Conservation (phyloP, 176 grass and related monocot genomes). For the Typha latifolia region DNA sequence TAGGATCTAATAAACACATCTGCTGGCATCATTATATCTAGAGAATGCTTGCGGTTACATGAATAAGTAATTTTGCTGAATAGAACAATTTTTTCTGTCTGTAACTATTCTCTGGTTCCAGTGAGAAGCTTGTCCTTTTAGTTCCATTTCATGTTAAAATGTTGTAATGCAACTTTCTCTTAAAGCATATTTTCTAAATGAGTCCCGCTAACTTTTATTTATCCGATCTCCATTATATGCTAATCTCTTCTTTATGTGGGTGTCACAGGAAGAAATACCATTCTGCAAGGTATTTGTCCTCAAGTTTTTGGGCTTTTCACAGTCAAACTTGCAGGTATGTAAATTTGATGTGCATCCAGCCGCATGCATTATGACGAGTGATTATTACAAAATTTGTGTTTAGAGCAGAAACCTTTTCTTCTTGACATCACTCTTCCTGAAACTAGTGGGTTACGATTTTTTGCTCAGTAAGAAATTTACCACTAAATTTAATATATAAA, state of each 20-base stretch:
- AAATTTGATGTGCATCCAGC: constrained; percentile 1
- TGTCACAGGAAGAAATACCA: constrained; percentile 65
- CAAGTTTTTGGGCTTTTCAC: constrained; percentile 92
- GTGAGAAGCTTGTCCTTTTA: too few relatives aligned
- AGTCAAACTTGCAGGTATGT: constrained; percentile 87
- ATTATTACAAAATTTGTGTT: neutral
- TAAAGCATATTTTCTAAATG: neutral
- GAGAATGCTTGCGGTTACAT: too few relatives aligned
- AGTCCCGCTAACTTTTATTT: neutral
- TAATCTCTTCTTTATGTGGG: neutral
- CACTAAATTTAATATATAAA: too few relatives aligned
- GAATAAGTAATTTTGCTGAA: too few relatives aligned
- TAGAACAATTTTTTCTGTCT: too few relatives aligned
- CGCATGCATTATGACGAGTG: constrained; percentile 5
- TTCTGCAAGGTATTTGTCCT: constrained; percentile 74
- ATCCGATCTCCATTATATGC: neutral
- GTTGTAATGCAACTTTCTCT: neutral
- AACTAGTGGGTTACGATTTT: too few relatives aligned
- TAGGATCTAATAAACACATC: too few relatives aligned
- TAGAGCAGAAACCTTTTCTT: neutral
- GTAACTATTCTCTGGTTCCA: too few relatives aligned
- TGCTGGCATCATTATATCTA: too few relatives aligned
- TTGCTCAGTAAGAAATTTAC: too few relatives aligned
- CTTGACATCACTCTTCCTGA: too few relatives aligned
- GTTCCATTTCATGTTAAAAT: too few relatives aligned